A percentile compares a stretch with the other conserved stretches of the same genome.
phyloP scores from a whole-genome alignment of 371 early-diverging fungal genomes.

The Mortierella sp. region DNA sequence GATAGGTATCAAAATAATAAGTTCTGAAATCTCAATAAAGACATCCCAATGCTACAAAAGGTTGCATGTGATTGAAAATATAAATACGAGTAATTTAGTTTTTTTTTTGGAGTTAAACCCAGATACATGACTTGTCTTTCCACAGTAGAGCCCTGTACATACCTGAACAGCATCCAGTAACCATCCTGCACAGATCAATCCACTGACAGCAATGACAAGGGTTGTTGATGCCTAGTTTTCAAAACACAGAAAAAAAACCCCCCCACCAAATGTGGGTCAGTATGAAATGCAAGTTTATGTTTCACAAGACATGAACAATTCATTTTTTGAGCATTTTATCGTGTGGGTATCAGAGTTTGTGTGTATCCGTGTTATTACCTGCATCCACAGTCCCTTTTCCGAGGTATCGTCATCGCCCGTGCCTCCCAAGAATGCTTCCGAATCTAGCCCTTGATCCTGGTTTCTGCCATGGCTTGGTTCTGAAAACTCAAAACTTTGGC shows the following conservation, averaged over 20 bases:
- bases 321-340: not conserved
- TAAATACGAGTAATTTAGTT: constrained; percentile 4
- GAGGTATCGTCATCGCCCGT: constrained; percentile 10
- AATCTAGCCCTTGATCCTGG: constrained; percentile 1
- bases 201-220: constrained; percentile 76
- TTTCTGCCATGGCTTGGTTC: constrained; percentile 27
- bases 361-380: constrained; percentile 21
- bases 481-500: constrained; percentile 42
- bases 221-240: constrained; percentile 80
- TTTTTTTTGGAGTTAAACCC: not conserved
- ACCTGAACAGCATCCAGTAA: constrained; percentile 77
- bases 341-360: no score
- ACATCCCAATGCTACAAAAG: constrained; percentile 70
- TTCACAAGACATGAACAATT: not conserved
- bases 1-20: constrained; percentile 88
- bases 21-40: constrained; percentile 76
- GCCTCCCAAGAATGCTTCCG: constrained; percentile 15
- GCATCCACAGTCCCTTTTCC: constrained; percentile 47
- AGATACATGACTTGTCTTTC: not conserved
- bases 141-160: constrained; percentile 14
- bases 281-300: not conserved
- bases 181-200: constrained; percentile 80
- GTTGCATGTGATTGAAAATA: not conserved
- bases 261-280: not conserved
- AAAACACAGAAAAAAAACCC: no score